Conservation (phyloP, 441 rosid genomes). For the Lepidium campestre region DNA sequence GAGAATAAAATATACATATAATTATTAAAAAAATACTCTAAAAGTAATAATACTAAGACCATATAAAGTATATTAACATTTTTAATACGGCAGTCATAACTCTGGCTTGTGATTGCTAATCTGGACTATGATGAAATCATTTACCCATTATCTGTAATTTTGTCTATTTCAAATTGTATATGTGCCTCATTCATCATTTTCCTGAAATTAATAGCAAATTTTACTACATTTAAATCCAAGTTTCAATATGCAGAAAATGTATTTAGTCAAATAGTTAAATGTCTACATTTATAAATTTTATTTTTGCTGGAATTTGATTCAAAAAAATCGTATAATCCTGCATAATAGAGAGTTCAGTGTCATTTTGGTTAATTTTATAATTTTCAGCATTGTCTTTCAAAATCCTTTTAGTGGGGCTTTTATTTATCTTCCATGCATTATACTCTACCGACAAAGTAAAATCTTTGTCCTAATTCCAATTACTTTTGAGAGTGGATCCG, state of each 20-base stretch:
- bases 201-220: not conserved
- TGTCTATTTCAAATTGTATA: not conserved
- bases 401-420: no score
- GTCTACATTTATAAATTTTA: no score
- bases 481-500: not conserved
- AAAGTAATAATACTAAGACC: not conserved
- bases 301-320: no score
- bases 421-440: not conserved
- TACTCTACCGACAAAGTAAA: not conserved
- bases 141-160: not conserved
- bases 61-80: not conserved
- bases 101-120: not conserved
- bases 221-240: no score
- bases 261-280: no score
- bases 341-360: no score
- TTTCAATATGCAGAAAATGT: no score
- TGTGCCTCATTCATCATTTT: not conserved
- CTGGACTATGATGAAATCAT: not conserved
- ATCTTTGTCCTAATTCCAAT: not conserved
- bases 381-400: no score
- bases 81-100: not conserved
- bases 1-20: not conserved
- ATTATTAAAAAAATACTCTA: not conserved
- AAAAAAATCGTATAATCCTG: no score
- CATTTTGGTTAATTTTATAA: no score